Percentiles rank a stretch among this genome's conserved stretches.
phyloP scores from a whole-genome alignment of 352 stramenopile genomes.

The Phytopythium ostracodes region DNA sequence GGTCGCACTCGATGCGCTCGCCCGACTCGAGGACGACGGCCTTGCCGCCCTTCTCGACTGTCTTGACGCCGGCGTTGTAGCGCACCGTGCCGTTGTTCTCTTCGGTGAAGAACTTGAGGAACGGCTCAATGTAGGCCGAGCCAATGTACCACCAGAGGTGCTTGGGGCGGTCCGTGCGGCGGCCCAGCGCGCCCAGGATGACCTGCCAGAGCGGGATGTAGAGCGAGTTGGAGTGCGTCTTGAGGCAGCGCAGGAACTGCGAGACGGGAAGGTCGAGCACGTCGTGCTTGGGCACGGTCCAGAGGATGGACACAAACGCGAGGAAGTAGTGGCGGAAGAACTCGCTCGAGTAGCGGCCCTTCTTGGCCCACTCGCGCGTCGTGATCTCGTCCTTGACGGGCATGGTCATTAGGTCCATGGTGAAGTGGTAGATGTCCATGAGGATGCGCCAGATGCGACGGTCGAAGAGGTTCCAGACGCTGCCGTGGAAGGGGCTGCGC shows the following conservation, averaged over 20 bases:
- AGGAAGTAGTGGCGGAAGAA: conserved; percentile 89
- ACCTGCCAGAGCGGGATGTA: conserved; percentile 88
- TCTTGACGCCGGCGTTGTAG: conserved; percentile 64
- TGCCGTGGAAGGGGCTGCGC: conserved; percentile 64
- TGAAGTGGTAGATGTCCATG: conserved; percentile 86
- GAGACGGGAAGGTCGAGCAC: conserved; percentile 78
- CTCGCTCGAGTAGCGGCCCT: conserved; percentile 70
- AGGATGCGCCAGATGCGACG: conserved; percentile 79
- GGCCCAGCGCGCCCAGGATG: conserved; percentile 63
- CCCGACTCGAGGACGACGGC: conserved; percentile 63
- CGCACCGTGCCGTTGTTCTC: conserved; percentile 76
- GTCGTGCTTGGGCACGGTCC: conserved; percentile 81
- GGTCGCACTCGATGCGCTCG: conserved; percentile 79
- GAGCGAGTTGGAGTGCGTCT: conserved; percentile 84
- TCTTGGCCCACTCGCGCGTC: conserved; percentile 69
- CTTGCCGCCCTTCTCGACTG: conserved; percentile 76
- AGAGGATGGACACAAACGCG: conserved; percentile 83
- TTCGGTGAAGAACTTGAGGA: conserved; percentile 84
- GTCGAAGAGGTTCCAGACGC: conserved; percentile 64
- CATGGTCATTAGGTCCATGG: conserved; percentile 84
- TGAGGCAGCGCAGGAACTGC: conserved; percentile 85
- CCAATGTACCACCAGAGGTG: conserved; percentile 86
- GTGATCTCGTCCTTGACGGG: conserved; percentile 70
- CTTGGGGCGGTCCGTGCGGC: conserved; percentile 73
- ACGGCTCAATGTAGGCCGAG: conserved; percentile 79